Evolutionary conservation across 2,329 filamentous ascomycete genomes (phyloP).

Genomic region (Neopestalotiopsis rosae): DNA sequence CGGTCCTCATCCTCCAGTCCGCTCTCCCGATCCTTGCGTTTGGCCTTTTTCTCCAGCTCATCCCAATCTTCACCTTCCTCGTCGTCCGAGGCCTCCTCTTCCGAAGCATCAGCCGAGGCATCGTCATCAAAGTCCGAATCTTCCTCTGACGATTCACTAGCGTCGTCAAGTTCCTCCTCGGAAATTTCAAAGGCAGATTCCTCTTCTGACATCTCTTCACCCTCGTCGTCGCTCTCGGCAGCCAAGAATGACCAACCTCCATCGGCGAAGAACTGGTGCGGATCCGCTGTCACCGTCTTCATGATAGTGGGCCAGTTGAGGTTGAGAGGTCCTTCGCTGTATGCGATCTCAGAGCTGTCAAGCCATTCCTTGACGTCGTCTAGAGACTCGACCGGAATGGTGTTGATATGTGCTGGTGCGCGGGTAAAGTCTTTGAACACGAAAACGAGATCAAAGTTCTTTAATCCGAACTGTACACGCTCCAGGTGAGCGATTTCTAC

Average conservation of each 20-base stretch:
- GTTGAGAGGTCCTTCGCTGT: conserved; percentile 92
- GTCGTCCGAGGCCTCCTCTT: conserved; percentile 71
- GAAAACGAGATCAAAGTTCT: conserved; percentile 98
- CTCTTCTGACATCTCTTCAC: conserved; percentile 80
- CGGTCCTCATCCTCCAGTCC: conserved; percentile 78
- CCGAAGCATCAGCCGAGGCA: conserved; percentile 79
- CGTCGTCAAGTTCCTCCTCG: conserved; percentile 85
- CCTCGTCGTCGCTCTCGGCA: conserved; percentile 86
- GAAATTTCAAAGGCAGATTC: conserved; percentile 92
- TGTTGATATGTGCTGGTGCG: conserved; percentile 94
- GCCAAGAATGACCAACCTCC: conserved; percentile 95
- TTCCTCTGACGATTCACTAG: conserved; percentile 76
- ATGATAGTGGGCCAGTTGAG: conserved; percentile 99
- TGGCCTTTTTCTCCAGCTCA: conserved; percentile 88
- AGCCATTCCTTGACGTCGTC: conserved; percentile 98
- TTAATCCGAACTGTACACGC: conserved; percentile 93
- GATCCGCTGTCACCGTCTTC: conserved; percentile 96
- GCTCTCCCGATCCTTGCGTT: conserved; percentile 76
- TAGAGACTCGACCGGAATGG: conserved; percentile 92
- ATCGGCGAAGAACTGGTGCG: conserved; percentile 92
- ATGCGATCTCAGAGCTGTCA: conserved; percentile 93
- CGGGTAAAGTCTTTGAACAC: conserved; percentile 97
- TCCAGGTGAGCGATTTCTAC: conserved; percentile 97
- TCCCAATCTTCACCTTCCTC: conserved; percentile 93
- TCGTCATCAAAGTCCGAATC: conserved; percentile 95